Evolutionary conservation across 1,139 yeast species (phyloP).

Genomic region (Debaryomyces nepalensis): DNA sequence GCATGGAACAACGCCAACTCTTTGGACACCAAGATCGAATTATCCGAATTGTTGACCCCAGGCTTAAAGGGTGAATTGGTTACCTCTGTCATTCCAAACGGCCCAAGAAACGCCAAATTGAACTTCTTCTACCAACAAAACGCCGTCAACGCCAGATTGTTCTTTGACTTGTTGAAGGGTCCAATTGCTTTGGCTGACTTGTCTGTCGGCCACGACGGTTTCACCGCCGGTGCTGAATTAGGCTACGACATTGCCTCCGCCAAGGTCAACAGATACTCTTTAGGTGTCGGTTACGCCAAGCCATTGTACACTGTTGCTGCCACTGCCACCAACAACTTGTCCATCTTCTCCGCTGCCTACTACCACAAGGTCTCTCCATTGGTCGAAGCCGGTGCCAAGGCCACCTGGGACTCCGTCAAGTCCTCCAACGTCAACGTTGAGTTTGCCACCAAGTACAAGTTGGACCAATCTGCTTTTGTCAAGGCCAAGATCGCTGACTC

Average conservation of each 20-base stretch:
- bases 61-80: conserved; percentile 93
- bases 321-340: conserved; percentile 86
- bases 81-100: conserved; percentile 86
- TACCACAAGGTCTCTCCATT: conserved; percentile 92
- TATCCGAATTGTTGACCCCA: conserved; percentile 89
- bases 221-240: conserved; percentile 96
- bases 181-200: conserved; percentile 95
- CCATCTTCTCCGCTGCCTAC: conserved; percentile 93
- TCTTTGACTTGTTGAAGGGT: conserved; percentile 94
- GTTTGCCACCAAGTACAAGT: conserved; percentile 92
- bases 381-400: conserved; percentile 98
- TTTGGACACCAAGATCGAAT: conserved; percentile 90
- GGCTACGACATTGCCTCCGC: conserved; percentile 96
- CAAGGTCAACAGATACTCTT: conserved; percentile 90
- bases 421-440: conserved; percentile 79
- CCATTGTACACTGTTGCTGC: conserved; percentile 87
- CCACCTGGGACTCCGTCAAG: conserved; percentile 86
- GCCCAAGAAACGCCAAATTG: conserved; percentile 87
- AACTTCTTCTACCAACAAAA: conserved; percentile 93
- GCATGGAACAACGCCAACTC: conserved; percentile 97
- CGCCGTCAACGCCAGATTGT: conserved; percentile 91
- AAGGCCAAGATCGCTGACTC: conserved; percentile 98
- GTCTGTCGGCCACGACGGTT: conserved; percentile 94
- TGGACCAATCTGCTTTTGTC: conserved; percentile 85
- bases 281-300: conserved; percentile 92